Percentiles rank a stretch among this genome's conserved stretches.
Evolutionary conservation across 1,284 basidiomycete genomes (phyloP).

Genomic region (Rhodotorula sp.): DNA sequence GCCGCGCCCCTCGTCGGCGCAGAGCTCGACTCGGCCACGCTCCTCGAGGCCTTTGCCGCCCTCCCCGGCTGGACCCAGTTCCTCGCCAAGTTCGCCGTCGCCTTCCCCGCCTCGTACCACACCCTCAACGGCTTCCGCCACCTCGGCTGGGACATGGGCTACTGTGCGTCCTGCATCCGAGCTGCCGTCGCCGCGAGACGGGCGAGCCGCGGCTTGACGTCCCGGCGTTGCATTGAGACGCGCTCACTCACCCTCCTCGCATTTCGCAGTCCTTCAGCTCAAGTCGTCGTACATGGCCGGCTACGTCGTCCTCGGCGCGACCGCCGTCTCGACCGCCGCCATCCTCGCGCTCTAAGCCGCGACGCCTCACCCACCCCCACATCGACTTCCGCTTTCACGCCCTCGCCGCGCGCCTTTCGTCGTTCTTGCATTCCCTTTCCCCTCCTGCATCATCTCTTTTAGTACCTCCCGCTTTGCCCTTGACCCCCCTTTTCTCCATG

Average conservation of each 20-base stretch:
- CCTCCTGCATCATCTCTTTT: no score
- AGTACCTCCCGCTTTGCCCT: no score
- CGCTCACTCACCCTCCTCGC: background rate
- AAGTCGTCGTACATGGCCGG: constrained; percentile 77
- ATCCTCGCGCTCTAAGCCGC: constrained; percentile 24
- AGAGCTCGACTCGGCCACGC: constrained; percentile 71
- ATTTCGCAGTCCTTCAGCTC: constrained; percentile 67
- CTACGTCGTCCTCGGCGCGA: constrained; percentile 79
- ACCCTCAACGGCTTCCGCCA: constrained; percentile 87
- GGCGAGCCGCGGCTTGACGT: constrained; percentile 17
- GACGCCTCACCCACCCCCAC: background rate
- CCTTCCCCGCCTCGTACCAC: constrained; percentile 86
- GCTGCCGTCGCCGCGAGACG: background rate
- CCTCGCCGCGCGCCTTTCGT: background rate
- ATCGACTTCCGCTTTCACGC: background rate
- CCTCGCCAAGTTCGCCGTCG: constrained; percentile 71
- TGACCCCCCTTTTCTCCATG: no score
- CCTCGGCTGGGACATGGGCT: constrained; percentile 85
- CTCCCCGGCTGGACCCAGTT: constrained; percentile 62
- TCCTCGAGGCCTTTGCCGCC: constrained; percentile 69
- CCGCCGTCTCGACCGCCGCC: constrained; percentile 70
- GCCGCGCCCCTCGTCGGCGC: constrained; percentile 67
- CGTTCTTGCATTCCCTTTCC: background rate
- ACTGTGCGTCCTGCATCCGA: constrained; percentile 63
- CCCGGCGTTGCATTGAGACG: background rate